Evolutionary conservation across 2,329 filamentous ascomycete species (phyloP).

Genomic region (Colletotrichum musae): DNA sequence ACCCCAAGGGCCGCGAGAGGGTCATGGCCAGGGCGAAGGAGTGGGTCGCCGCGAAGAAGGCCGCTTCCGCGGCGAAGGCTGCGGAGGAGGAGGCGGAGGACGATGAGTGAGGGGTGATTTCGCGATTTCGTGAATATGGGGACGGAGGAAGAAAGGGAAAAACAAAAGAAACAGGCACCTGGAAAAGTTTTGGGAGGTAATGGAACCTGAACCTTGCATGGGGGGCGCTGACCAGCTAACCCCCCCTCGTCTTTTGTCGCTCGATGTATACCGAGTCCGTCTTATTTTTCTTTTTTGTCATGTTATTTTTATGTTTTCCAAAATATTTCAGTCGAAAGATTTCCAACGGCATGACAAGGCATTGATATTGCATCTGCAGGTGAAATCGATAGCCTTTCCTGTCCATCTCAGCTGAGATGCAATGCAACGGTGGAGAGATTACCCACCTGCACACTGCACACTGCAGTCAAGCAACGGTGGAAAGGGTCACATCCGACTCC

Average conservation of each 20-base stretch:
- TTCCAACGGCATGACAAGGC: constrained; percentile 5
- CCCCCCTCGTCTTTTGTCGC: constrained; percentile 9
- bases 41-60: constrained; percentile 72
- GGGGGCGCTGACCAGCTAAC: constrained; percentile 4
- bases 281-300: no score
- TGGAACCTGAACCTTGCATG: constrained; percentile 20
- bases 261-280: constrained; percentile 21
- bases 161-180: constrained; percentile 1
- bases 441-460: background rate
- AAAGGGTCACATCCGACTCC: background rate
- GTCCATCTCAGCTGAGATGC: background rate
- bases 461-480: no score
- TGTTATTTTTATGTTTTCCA: constrained; percentile 17
- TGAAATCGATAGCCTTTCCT: background rate
- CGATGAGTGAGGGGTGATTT: constrained; percentile 46
- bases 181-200: constrained; percentile 35
- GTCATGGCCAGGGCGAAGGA: constrained; percentile 80
- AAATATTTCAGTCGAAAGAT: constrained; percentile 23
- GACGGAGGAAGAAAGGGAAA: background rate
- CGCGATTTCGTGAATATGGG: no score
- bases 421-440: no score
- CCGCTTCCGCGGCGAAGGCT: constrained; percentile 55
- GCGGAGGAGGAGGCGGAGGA: constrained; percentile 52
- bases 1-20: constrained; percentile 72
- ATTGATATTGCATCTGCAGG: constrained; percentile 12